A percentile compares a stretch with the other conserved stretches of the same genome.
Conservation (phyloP, 2,329 filamentous ascomycete species). For the Ophiocordyceps unilateralis region DNA sequence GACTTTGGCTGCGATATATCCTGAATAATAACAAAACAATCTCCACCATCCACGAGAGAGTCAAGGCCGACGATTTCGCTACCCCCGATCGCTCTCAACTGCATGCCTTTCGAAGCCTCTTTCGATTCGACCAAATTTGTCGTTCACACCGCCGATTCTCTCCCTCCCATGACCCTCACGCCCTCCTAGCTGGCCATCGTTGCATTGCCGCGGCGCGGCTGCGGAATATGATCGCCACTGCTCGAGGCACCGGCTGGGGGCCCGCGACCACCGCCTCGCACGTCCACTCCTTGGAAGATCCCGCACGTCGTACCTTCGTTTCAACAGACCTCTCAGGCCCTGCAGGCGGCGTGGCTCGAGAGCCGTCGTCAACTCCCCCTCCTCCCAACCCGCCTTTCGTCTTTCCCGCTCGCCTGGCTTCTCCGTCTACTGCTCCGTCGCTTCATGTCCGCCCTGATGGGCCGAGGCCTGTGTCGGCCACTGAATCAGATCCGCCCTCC, state of each 20-base stretch:
- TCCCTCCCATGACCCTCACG: constrained; percentile 22
- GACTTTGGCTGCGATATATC: neutral
- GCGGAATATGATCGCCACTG: constrained; percentile 24
- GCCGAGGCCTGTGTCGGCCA: constrained; percentile 34
- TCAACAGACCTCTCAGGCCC: constrained; percentile 5
- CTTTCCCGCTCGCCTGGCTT: constrained; percentile 35
- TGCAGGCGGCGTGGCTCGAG: neutral
- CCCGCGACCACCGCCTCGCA: constrained; percentile 12
- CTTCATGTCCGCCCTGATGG: constrained; percentile 29
- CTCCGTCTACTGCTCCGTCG: constrained; percentile 26
- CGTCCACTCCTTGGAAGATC: constrained; percentile 9
- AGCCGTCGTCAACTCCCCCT: constrained; percentile 12
- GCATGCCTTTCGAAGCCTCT: neutral
- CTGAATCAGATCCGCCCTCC: constrained; percentile 23
- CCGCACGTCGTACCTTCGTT: constrained; percentile 6
- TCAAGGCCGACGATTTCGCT: neutral
- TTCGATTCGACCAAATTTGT: neutral
- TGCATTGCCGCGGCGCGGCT: constrained; percentile 31
- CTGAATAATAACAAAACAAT: neutral
- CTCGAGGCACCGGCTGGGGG: constrained; percentile 19
- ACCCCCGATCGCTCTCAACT: neutral
- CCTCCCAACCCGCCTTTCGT: constrained; percentile 48
- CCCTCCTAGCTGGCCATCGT: constrained; percentile 21
- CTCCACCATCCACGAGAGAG: neutral
- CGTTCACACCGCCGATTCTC: neutral